Evolutionary conservation across 345 rosid genomes (phyloP).

Genomic region (Salix arbutifolia): DNA sequence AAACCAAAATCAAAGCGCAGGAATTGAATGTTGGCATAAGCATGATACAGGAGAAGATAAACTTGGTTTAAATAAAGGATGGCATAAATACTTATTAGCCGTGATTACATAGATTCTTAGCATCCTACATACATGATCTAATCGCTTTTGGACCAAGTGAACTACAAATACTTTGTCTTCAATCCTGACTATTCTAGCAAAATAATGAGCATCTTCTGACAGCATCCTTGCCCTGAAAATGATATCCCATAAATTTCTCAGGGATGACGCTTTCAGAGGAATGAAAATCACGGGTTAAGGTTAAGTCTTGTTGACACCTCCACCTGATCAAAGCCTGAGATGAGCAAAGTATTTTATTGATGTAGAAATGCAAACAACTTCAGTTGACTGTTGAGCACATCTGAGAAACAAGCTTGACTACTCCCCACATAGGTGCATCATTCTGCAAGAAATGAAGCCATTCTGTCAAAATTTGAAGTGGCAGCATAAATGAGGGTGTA

Average conservation of each 20-base stretch:
- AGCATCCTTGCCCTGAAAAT: neutral
- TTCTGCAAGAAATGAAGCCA: conserved; percentile 35
- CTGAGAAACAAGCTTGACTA: conserved; percentile 52
- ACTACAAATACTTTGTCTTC: neutral
- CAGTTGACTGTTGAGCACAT: conserved; percentile 43
- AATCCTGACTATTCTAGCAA: neutral
- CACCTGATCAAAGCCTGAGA: neutral
- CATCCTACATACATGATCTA: neutral
- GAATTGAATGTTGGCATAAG: neutral
- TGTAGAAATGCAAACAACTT: conserved; percentile 20
- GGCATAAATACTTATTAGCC: neutral
- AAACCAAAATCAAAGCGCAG: neutral
- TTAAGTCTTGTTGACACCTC: neutral
- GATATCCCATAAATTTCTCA: neutral
- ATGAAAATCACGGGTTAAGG: neutral
- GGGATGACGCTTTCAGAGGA: neutral
- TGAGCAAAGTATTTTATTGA: neutral
- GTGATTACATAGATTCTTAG: neutral
- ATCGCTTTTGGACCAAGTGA: neutral
- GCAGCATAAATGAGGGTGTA: neutral
- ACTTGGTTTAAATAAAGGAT: neutral
- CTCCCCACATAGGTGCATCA: conserved; percentile 78
- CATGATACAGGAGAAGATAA: neutral
- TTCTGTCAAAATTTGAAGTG: neutral
- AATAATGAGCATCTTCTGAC: neutral